phyloP scores from a whole-genome alignment of 495 filamentous ascomycete species.

The Parathielavia hyrcaniae region DNA sequence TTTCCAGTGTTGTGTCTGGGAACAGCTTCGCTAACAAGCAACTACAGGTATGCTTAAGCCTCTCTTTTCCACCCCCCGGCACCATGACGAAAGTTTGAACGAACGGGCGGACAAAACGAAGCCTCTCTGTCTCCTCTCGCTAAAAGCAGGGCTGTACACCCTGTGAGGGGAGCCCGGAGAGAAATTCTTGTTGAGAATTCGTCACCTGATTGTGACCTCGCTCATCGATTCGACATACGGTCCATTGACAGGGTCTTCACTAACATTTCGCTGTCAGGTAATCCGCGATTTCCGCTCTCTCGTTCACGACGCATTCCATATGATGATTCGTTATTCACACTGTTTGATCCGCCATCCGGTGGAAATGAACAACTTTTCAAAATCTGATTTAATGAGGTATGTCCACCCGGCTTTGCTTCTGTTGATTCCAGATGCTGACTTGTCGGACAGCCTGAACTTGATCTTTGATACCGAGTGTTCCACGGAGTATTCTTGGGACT shows the following conservation, averaged over 20 bases:
- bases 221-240: conserved; percentile 13
- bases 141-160: conserved; percentile 80
- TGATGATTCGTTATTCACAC: conserved; percentile 80
- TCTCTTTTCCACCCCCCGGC: conserved; percentile 30
- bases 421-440: conserved; percentile 39
- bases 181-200: conserved; percentile 95
- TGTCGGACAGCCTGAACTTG: conserved; percentile 32
- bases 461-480: conserved; percentile 9
- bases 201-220: conserved; percentile 73
- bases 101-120: conserved; percentile 98
- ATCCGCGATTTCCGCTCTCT: conserved; percentile 20
- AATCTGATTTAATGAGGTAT: conserved; percentile 99
- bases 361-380: conserved; percentile 75
- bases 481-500: conserved; percentile 15
- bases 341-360: conserved; percentile 74
- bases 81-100: conserved; percentile 87
- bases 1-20: conserved; percentile 26
- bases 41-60: conserved; percentile 54
- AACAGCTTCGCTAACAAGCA: conserved; percentile 35
- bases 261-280: conserved; percentile 45
- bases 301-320: conserved; percentile 27
- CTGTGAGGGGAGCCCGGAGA: conserved; percentile 58
- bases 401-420: conserved; percentile 22
- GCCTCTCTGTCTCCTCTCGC: conserved; percentile 53
- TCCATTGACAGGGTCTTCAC: conserved; percentile 15